Percentiles rank a stretch among this genome's conserved stretches.
These are phyloP conservation scores for Starmerella floricola DNA, from an alignment of 805 yeast species.

Conservation along the genomic window DNA sequence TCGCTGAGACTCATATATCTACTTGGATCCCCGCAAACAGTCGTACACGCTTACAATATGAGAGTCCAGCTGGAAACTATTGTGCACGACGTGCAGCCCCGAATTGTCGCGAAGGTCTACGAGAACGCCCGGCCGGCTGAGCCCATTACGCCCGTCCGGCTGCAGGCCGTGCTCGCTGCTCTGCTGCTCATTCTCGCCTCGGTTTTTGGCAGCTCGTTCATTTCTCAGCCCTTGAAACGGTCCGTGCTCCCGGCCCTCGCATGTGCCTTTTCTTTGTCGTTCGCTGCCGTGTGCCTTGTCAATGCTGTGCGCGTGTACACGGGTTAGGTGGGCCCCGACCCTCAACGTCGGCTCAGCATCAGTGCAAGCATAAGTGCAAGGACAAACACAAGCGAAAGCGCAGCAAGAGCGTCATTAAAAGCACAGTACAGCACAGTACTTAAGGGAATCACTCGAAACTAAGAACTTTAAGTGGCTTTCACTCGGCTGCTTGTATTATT, in stretches of 20 bases:
- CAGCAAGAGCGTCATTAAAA: no score
- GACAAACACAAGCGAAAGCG: no score
- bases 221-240: not conserved
- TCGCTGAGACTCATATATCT: no score
- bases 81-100: not conserved
- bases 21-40: no score
- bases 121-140: conserved; percentile 16
- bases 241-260: not conserved
- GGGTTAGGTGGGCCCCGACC: no score
- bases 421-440: no score
- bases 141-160: conserved; percentile 21
- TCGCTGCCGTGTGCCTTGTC: conserved; percentile 34
- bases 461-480: no score
- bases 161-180: conserved; percentile 22
- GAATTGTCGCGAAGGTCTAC: conserved; percentile 7
- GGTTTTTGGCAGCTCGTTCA: not conserved
- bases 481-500: no score
- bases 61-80: not conserved
- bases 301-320: conserved; percentile 39
- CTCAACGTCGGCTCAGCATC: no score
- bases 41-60: no score
- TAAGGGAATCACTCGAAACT: no score
- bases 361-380: no score
- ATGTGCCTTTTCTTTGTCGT: conserved; percentile 21
- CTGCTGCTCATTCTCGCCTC: conserved; percentile 17